Base-by-base conservation (phyloP, 73 alveolate genomes). In the Stentor coeruleus region DNA sequence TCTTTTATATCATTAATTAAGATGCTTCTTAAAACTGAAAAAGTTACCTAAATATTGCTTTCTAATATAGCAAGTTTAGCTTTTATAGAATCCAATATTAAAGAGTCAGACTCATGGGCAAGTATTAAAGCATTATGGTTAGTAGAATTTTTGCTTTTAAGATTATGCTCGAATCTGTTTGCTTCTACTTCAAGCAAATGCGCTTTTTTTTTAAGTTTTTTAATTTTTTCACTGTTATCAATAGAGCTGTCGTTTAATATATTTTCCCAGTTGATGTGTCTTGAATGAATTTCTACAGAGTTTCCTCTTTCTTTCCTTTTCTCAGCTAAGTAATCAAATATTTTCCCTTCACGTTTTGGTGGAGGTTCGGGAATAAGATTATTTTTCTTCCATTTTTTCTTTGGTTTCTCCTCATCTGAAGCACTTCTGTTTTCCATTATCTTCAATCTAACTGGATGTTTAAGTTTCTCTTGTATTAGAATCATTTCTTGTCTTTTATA, bases 141-240 rank as follows among this genome's bases (percentile, higher is more conserved):
- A 11, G 20, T 49, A 11, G 66, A 49, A 49, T 6, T 20, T 6
- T 11, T 20, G 20, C 66, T 49, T 49, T 49, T 49, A 11, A 49
- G 6, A 20, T 49, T 11, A 20, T 20, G 66, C 66, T 49, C 66
- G 66, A 49, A 49, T 49, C 20, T 49, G 6, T 6, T 49, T 6
- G 66, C 66, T 49, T 49, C 66, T 49, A 11, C 20, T 49, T 49
- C 66, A 11, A 49, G 66, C 28, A 11, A 20, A 6, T 49, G 28
- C 20, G 66, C 66, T 49, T 20, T 6, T 49, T 49, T 49, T 49
- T 49, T 49, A 11, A 49, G 6, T 49, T 77, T 74, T 15, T 76
- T 83, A 38, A 88, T 79, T 80, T 86, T 82, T 58, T 88, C 86
- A 79, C 20, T 20, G 6, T 49, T 20, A 20, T 49, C 66, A 11